Conservation (phyloP, 2,329 filamentous ascomycete species). For the Nakataea oryzae region DNA sequence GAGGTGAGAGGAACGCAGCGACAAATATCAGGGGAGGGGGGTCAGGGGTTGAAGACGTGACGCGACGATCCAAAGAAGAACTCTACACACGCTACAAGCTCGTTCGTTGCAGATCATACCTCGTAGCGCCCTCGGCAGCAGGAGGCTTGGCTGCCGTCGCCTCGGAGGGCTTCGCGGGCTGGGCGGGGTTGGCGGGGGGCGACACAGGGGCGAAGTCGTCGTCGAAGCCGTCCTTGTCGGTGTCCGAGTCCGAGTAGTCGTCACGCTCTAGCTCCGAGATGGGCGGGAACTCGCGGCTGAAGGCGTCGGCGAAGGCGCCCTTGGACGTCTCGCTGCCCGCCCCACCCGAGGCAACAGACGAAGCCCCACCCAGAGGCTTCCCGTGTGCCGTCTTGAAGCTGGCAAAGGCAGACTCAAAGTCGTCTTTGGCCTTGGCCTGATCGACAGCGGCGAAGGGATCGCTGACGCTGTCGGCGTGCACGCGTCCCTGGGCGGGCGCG, state of each 20-base stretch:
- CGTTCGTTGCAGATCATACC: conserved; percentile 1
- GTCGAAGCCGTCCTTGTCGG: conserved; percentile 67
- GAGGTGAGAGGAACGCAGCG: neutral
- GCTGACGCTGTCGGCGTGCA: conserved; percentile 14
- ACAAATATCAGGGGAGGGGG: neutral
- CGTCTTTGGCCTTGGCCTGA: conserved; percentile 58
- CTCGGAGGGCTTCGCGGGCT: conserved; percentile 15
- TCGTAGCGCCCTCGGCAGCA: conserved; percentile 3
- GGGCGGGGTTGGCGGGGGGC: conserved; percentile 8
- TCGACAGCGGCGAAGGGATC: conserved; percentile 45
- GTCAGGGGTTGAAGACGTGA: neutral
- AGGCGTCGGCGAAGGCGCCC: conserved; percentile 19
- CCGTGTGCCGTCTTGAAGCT: conserved; percentile 50
- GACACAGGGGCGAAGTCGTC: conserved; percentile 76
- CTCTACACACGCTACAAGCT: neutral
- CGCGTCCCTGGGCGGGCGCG: conserved; percentile 8
- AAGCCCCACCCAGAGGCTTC: conserved; percentile 19
- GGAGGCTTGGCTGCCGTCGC: conserved; percentile 1
- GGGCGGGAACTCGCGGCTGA: conserved; percentile 79
- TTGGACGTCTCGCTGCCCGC: conserved; percentile 1
- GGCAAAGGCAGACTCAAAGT: conserved; percentile 79
- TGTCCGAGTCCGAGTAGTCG: conserved; percentile 73
- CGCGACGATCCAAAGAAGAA: neutral
- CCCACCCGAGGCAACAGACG: conserved; percentile 17
- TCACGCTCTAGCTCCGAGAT: conserved; percentile 78